Evolutionary conservation across 768 basidiomycete genomes (phyloP), one percentile per base, ranked within the genome.

Genomic region (Antrodiella citrinella): DNA sequence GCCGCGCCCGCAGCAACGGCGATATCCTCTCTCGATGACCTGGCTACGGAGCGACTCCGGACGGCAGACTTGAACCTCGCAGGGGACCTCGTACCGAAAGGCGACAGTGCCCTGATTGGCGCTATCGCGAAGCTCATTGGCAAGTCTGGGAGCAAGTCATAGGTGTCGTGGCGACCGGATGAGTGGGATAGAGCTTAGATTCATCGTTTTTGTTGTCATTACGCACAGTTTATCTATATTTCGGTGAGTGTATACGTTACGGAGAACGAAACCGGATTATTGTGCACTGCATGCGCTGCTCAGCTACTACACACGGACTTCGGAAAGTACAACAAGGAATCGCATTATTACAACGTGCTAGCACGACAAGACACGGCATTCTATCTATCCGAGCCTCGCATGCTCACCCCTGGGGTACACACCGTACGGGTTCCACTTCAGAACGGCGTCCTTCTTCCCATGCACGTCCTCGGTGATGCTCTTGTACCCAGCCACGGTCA

Each of bases 41-140:
- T 90, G 11, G 83, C 87, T 4, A 85, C 82, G 12, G 86, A 89
- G 60, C 69, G 82, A 19, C 68, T 91, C 18, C 69, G 83, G 43
- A 76, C 74, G 7, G 76, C 78, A 0, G 88, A 90, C 52, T 25
- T 64, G 15, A 58, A 64, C 41, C 48, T 60, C 35, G 62, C 61
- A 46, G 45, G 56, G 30, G 60, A 60, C 44, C 62, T 61, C 10
- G 55, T 61, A 26, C 62, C 62, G 5, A 45, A 53, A 0, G 54
- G 45, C 3, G 62, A 60, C 12, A 44, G 49, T 4, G 57, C 57
- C 9, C 26, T 64, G 3, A 52, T 62, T 21, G 48, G 52, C 26
- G 60, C 51, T 0, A 39, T 61, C 2, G 57, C 61, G 15, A 52
- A 52, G 7, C 58, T 61, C 38, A 56, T 64, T 56, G 47, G 56